These are phyloP conservation scores for Scopulariopsis brevicaulis DNA, from an alignment of 2,329 filamentous ascomycete genomes.

Conservation along the genomic window DNA sequence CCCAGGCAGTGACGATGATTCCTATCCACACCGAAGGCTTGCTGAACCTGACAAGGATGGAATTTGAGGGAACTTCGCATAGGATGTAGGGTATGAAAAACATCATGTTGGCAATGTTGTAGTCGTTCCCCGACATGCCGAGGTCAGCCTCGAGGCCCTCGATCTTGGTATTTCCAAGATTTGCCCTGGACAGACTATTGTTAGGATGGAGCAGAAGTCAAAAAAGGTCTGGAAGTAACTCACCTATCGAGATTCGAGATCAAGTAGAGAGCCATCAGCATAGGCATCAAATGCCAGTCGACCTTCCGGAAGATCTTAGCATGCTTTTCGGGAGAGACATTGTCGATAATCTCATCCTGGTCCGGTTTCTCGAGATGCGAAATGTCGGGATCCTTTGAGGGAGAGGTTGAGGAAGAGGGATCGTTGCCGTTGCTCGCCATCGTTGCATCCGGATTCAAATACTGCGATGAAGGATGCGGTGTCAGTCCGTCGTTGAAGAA, in stretches of 20 bases:
- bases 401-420: too few species aligned
- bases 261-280: slow-evolving; percentile 41
- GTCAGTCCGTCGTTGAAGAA: too few species aligned
- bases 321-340: neutral
- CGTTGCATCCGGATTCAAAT: too few species aligned
- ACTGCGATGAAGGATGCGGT: too few species aligned
- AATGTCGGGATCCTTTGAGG: too few species aligned
- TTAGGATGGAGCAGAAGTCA: neutral
- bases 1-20: slow-evolving; percentile 11
- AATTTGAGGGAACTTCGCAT: slow-evolving; percentile 19
- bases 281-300: slow-evolving; percentile 49
- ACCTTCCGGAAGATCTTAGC: slow-evolving; percentile 37
- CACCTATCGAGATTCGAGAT: slow-evolving; percentile 7
- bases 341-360: neutral
- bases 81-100: slow-evolving; percentile 40
- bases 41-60: slow-evolving; percentile 8
- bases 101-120: slow-evolving; percentile 36
- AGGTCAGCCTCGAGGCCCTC: too few species aligned
- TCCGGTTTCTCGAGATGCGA: too few species aligned
- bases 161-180: slow-evolving; percentile 14
- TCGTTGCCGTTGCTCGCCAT: too few species aligned
- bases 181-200: slow-evolving; percentile 5
- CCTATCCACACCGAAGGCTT: slow-evolving; percentile 12
- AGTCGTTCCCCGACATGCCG: slow-evolving; percentile 34
- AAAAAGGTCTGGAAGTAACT: neutral